Percentiles rank a stretch among this genome's conserved stretches.
phyloP scores from a whole-genome alignment of 768 basidiomycete genomes.

The Obba rivulosa region DNA sequence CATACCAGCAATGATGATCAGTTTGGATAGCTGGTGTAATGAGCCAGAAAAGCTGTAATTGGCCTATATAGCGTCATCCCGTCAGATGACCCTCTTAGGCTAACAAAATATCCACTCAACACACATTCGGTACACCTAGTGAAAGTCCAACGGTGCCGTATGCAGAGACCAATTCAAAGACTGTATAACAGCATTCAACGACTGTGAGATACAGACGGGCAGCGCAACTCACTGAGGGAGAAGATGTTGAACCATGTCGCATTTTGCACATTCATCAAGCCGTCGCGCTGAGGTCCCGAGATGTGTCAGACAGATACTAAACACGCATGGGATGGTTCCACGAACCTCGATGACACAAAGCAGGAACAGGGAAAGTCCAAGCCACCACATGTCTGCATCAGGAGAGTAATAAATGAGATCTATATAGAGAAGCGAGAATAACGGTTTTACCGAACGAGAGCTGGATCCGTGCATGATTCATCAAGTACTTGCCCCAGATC shows the following conservation, averaged over 20 bases:
- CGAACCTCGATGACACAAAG: constrained; percentile 87
- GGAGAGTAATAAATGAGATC: background rate
- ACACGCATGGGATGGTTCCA: background rate
- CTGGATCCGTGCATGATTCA: constrained; percentile 40
- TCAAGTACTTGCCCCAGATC: constrained; percentile 33
- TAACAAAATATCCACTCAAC: too few relatives aligned
- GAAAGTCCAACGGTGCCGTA: constrained; percentile 91
- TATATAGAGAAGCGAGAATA: too few relatives aligned
- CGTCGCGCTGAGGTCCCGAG: constrained; percentile 39
- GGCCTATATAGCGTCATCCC: constrained; percentile 51
- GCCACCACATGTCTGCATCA: constrained; percentile 88
- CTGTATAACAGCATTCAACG: too few relatives aligned
- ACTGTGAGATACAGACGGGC: too few relatives aligned
- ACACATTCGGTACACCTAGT: constrained; percentile 70
- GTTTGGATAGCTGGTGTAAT: constrained; percentile 75
- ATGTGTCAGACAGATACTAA: too few relatives aligned
- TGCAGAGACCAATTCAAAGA: constrained; percentile 83
- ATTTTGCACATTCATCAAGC: constrained; percentile 47
- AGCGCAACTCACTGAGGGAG: constrained; percentile 60
- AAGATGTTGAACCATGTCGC: constrained; percentile 81
- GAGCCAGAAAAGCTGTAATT: constrained; percentile 80
- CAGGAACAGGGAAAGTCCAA: constrained; percentile 79
- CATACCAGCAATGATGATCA: constrained; percentile 88
- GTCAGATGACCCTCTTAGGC: constrained; percentile 38
- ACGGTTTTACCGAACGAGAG: constrained; percentile 41